A percentile compares a stretch with the other conserved stretches of the same genome.
phyloP scores from a whole-genome alignment of 2,329 filamentous ascomycete genomes.

The Zymoseptoria crescenta region DNA sequence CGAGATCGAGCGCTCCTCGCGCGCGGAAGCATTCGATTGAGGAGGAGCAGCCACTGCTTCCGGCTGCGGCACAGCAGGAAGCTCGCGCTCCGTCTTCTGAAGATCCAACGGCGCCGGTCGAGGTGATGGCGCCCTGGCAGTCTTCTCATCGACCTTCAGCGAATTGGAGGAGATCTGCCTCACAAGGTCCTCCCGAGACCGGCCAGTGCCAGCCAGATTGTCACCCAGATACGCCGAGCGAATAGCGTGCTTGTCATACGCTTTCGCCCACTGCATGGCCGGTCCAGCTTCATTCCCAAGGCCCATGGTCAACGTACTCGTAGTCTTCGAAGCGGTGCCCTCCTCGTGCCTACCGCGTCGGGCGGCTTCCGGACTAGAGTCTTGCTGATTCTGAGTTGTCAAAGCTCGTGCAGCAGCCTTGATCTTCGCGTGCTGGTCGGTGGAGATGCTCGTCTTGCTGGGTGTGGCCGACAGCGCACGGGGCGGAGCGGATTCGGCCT shows the following conservation, averaged over 20 bases:
- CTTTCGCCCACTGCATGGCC: conserved; percentile 93
- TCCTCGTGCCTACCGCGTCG: conserved; percentile 50
- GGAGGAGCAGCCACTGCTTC: neutral
- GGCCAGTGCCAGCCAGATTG: conserved; percentile 51
- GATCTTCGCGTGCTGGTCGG: conserved; percentile 87
- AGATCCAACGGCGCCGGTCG: conserved; percentile 2
- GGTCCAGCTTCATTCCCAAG: conserved; percentile 82
- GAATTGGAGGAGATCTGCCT: conserved; percentile 23
- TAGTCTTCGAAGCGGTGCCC: conserved; percentile 62
- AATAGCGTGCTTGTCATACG: conserved; percentile 84
- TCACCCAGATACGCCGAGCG: conserved; percentile 80
- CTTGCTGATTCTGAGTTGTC: conserved; percentile 48
- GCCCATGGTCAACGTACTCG: conserved; percentile 82
- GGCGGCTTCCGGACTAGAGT: conserved; percentile 36
- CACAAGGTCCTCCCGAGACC: conserved; percentile 21
- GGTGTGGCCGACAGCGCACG: conserved; percentile 43
- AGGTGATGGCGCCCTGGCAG: conserved; percentile 1
- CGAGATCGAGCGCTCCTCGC: neutral
- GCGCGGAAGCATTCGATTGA: neutral
- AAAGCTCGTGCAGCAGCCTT: conserved; percentile 83
- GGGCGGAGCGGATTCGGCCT: conserved; percentile 26
- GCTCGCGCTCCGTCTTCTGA: conserved; percentile 4
- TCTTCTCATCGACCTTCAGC: conserved; percentile 11
- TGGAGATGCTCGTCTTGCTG: conserved; percentile 78
- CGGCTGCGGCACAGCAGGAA: conserved; percentile 5